Base-by-base conservation (phyloP, 805 yeast genomes). In the Saccharomycopsis vini region DNA sequence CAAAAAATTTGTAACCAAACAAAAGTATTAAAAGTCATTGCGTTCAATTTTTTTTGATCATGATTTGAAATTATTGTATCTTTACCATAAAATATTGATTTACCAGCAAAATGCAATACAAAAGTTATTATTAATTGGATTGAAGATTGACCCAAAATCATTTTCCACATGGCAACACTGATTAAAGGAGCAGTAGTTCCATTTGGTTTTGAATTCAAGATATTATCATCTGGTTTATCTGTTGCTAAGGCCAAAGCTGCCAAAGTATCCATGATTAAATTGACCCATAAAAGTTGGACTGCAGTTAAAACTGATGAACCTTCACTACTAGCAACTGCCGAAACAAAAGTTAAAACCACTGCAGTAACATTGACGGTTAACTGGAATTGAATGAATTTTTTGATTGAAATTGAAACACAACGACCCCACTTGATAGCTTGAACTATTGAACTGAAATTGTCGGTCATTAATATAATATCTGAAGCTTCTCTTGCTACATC, bases 401-500 rank as follows among this genome's bases (percentile, higher is more conserved):
- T 86, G 57, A 92, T 95, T 2, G 97, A 88, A 24, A 82, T 80
- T 18, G 95, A 81, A 49, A 92, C 97, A 42, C 97, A 89, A 63
- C 99, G 75, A 43, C 99, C 99, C 98, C 98, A 92, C 63, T 87
- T 85, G 56, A 92, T 85, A 19, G 98, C 99, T 60, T 86, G 85
- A 37, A 92, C 97, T 62, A 92, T 92, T 35, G 94, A 89, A 4
- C 86, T 70, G 59, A 92, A 92, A 66, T 92, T 95, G 65, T 92
- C 95, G 37, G 90, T 89, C 92, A 86, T 86, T 51, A 86, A 71
- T 53, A 86, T 85, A 54, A 86, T 86, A 64, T 86, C 95, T 7
- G 90, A 85, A 5, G 98, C 98, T 60, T 92, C 99, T 62, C 96
- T 77, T 7, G 99, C 98, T 50, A 92, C 97, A 64, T 92, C 99